Evolutionary conservation across 768 basidiomycete genomes (phyloP).

Genomic region (Leccinum subtestaceum): DNA sequence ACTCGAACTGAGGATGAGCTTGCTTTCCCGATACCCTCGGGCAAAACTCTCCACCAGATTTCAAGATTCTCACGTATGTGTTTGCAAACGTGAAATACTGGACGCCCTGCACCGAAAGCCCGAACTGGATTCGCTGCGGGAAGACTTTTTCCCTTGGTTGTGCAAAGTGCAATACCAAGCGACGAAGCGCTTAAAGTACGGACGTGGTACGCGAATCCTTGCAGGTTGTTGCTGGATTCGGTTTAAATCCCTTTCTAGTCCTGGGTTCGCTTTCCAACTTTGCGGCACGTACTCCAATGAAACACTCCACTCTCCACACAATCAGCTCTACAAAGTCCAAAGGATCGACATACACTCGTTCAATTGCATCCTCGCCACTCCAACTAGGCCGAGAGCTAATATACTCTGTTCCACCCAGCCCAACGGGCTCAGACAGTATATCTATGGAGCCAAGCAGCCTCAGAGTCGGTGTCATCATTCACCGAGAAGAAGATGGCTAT

Average conservation of each 20-base stretch:
- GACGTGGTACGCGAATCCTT: constrained; percentile 39
- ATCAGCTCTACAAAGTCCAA: constrained; percentile 19
- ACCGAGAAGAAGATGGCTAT: constrained; percentile 50
- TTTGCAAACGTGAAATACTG: constrained; percentile 73
- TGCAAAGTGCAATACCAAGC: constrained; percentile 81
- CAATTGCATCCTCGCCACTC: constrained; percentile 17
- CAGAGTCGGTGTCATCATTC: constrained; percentile 62
- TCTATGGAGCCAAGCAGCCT: constrained; percentile 43
- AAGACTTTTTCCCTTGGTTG: constrained; percentile 91
- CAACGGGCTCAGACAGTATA: constrained; percentile 39
- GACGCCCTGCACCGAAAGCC: constrained; percentile 66
- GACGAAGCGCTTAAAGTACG: constrained; percentile 58
- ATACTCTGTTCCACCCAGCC: constrained; percentile 46
- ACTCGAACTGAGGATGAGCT: constrained; percentile 68
- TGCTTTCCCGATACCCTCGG: constrained; percentile 77
- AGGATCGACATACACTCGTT: constrained; percentile 2
- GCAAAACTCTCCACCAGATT: constrained; percentile 62
- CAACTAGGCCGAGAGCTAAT: constrained; percentile 29
- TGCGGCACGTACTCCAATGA: constrained; percentile 43
- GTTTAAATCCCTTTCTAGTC: constrained; percentile 30
- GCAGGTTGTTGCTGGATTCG: not conserved
- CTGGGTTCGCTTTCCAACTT: constrained; percentile 44
- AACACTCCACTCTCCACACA: constrained; percentile 55
- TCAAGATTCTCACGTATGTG: constrained; percentile 89
- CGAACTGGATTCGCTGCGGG: constrained; percentile 77